A percentile compares a stretch with the other conserved stretches of the same genome.
phyloP scores from a whole-genome alignment of 768 basidiomycete species.

The Phanerodontia chrysosporium region DNA sequence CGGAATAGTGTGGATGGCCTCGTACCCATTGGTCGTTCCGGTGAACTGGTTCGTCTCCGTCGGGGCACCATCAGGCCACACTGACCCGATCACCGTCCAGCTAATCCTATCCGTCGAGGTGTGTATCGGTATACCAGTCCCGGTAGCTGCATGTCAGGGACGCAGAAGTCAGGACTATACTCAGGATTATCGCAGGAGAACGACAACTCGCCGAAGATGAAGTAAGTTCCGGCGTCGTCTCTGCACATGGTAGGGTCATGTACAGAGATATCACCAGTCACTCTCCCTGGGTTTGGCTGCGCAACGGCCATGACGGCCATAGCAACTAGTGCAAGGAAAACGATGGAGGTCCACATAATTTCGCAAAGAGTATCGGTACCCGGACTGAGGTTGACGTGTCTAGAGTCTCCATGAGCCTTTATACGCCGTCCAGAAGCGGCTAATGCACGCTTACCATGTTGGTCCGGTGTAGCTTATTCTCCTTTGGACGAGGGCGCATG shows the following conservation, averaged over 20 bases:
- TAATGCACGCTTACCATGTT: too few relatives aligned
- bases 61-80: constrained; percentile 43
- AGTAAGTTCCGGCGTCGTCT: constrained; percentile 42
- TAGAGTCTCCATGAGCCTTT: too few relatives aligned
- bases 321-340: background rate
- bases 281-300: constrained; percentile 1
- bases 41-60: constrained; percentile 46
- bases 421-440: too few relatives aligned
- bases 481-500: background rate
- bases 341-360: background rate
- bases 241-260: constrained; percentile 32
- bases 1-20: background rate
- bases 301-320: background rate
- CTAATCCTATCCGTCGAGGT: constrained; percentile 44
- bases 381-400: too few relatives aligned
- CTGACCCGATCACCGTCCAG: constrained; percentile 42
- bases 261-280: constrained; percentile 10
- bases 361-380: background rate
- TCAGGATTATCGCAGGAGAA: background rate
- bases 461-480: background rate
- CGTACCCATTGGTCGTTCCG: constrained; percentile 35
- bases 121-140: constrained; percentile 43
- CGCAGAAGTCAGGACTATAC: background rate
- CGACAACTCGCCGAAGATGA: constrained; percentile 39
- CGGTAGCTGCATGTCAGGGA: constrained; percentile 30